Evolutionary conservation across 2,329 filamentous ascomycete species (phyloP), one percentile per base, ranked within the genome.

Genomic region (Exophiala aquamarina): DNA sequence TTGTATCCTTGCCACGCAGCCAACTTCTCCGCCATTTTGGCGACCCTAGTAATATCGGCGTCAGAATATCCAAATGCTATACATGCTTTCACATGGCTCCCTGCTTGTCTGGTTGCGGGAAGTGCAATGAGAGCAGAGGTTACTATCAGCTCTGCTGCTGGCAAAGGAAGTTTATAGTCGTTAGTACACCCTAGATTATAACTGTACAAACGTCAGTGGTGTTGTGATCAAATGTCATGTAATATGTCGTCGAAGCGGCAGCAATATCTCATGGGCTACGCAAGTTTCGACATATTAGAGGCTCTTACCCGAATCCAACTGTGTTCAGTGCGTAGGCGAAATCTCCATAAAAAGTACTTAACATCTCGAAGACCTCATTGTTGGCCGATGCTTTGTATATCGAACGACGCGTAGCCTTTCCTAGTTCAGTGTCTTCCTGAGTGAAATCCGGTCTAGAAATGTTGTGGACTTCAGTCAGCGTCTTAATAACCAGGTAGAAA

Each of bases 301-400:
- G n/a, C n/a, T n/a, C 39, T 41, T 41, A 32, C 39, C 39, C 39
- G 39, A 41, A 41, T 7, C 39, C 20, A 19, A 41, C 19, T 18
- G 11, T 13, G 23, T 41, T 21, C 23, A 41, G 17, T 4, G 39
- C 39, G 32, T 41, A 17, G 8, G 39, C 3, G 32, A 41, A 41
- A 18, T 41, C 39, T 8, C 39, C 39, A 41, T 14, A 41, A 17
- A 15, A 41, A 7, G 10, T 41, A 3, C 11, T 9, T 8, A 41
- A 28, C 39, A 41, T 41, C 26, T 31, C 14, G 20, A 41, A 41
- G 11, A 41, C 39, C 18, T 41, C 39, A 21, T 28, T 31, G 23
- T 41, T 41, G 9, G 39, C 39, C 13, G 39, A 41, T 13, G 39
- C 39, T 18, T 41, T 41, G 39, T 41, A 41, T 11, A 41, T 41